Conservation (phyloP, 306 rosid genomes). For the Castanea mollissima region DNA sequence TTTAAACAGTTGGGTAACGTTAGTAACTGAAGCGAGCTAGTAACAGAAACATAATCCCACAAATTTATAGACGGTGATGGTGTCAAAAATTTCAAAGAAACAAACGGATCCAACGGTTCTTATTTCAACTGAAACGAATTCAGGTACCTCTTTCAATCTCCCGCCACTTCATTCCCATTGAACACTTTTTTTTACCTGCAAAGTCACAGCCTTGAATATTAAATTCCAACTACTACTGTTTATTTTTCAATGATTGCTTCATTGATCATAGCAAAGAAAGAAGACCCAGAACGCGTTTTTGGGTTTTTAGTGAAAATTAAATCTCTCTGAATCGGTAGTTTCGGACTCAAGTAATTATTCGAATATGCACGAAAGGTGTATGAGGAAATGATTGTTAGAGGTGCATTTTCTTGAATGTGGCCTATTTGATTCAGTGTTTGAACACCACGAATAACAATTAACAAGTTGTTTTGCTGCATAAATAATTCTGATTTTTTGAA, state of each 20-base stretch:
- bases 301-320: constrained; percentile 29
- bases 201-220: constrained; percentile 44
- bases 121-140: too few relatives aligned
- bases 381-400: constrained; percentile 52
- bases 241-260: constrained; percentile 47
- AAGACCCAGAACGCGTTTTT: constrained; percentile 50
- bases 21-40: too few relatives aligned
- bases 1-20: too few relatives aligned
- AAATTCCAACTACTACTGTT: background rate
- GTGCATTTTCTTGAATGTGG: constrained; percentile 44
- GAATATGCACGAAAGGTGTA: constrained; percentile 56
- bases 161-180: constrained; percentile 51
- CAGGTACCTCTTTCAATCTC: constrained; percentile 39
- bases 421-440: too few relatives aligned
- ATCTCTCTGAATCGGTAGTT: constrained; percentile 14
- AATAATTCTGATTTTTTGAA: background rate
- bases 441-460: too few relatives aligned
- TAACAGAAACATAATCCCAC: too few relatives aligned
- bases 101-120: too few relatives aligned
- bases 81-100: too few relatives aligned
- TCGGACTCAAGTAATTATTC: constrained; percentile 45
- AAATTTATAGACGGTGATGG: too few relatives aligned
- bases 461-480: too few relatives aligned
- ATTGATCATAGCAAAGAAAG: constrained; percentile 34
- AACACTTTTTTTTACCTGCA: constrained; percentile 45